Evolutionary conservation across 176 grass and related monocot genomes (phyloP).

Genomic region (Zizania latifolia): DNA sequence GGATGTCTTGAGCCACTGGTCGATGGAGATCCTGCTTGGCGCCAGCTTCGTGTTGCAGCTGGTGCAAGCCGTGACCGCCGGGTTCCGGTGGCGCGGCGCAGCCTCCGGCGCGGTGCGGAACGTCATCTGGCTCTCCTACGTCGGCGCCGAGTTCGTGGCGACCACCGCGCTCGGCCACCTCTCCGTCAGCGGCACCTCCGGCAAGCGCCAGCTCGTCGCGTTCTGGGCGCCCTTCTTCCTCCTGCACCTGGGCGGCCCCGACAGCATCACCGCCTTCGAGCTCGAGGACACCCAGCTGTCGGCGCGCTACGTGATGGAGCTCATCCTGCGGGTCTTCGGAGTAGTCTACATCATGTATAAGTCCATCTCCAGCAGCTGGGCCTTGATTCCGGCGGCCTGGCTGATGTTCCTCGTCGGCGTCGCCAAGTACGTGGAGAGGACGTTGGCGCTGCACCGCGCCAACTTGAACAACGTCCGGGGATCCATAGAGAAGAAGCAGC

Average conservation of each 20-base stretch:
- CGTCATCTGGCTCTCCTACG: neutral
- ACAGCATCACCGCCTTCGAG: neutral
- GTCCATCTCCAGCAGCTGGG: neutral
- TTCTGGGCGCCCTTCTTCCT: neutral
- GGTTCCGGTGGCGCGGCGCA: neutral
- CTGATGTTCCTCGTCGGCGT: neutral
- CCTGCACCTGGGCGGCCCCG: neutral
- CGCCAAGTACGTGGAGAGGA: conserved; percentile 21
- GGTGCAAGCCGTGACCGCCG: neutral
- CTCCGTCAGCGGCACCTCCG: neutral
- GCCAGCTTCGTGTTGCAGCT: neutral
- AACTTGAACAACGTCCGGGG: conserved; percentile 7
- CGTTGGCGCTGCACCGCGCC: neutral
- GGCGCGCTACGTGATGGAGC: neutral
- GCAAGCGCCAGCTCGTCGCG: neutral
- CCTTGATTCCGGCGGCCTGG: neutral
- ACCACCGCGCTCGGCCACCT: neutral
- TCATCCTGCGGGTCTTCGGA: neutral
- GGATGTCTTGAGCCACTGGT: neutral
- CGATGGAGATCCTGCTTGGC: neutral
- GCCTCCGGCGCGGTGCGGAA: too few relatives aligned
- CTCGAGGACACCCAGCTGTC: neutral
- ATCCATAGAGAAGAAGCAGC: neutral
- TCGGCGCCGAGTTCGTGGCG: neutral
- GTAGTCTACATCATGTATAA: neutral